A percentile compares a stretch with the other conserved stretches of the same genome.
These are phyloP conservation scores for Acanthamoeba lenticulata DNA, from an alignment of 208 protist species.

Conservation along the genomic window DNA sequence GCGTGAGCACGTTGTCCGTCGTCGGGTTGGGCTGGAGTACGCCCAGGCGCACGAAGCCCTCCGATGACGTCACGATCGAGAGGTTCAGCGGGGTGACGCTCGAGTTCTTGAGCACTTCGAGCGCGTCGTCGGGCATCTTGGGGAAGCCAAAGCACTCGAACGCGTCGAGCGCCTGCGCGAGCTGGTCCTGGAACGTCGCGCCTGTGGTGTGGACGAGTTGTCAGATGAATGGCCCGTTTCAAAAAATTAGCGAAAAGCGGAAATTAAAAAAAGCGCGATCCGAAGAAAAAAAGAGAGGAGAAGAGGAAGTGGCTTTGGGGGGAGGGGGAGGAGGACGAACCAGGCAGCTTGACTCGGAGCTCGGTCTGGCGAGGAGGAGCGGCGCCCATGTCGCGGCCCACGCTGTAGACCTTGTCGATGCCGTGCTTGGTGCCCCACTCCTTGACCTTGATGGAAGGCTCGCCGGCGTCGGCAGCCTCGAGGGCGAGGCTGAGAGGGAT, in stretches of 20 bases:
- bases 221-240: too few relatives aligned
- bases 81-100: slow-evolving; percentile 70
- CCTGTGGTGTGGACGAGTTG: background rate
- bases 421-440: slow-evolving; percentile 75
- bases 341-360: slow-evolving; percentile 77
- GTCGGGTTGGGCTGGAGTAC: slow-evolving; percentile 75
- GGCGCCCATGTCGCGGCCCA: slow-evolving; percentile 84
- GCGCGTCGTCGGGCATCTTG: slow-evolving; percentile 58
- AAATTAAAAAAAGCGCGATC: background rate
- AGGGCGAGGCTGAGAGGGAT: slow-evolving; percentile 75
- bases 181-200: slow-evolving; percentile 38
- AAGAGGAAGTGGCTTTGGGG: too few relatives aligned
- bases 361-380: slow-evolving; percentile 83
- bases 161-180: slow-evolving; percentile 74
- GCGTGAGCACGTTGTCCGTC: slow-evolving; percentile 42
- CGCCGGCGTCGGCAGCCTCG: slow-evolving; percentile 79
- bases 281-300: background rate
- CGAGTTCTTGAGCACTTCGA: slow-evolving; percentile 62
- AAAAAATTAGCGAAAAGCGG: too few relatives aligned
- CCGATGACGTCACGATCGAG: slow-evolving; percentile 75
- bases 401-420: slow-evolving; percentile 70
- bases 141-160: slow-evolving; percentile 82
- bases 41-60: slow-evolving; percentile 82
- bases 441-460: slow-evolving; percentile 71
- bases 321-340: background rate